These are phyloP conservation scores for Trichoderma pleuroti DNA, from an alignment of 2,329 filamentous ascomycete genomes.

Conservation along the genomic window DNA sequence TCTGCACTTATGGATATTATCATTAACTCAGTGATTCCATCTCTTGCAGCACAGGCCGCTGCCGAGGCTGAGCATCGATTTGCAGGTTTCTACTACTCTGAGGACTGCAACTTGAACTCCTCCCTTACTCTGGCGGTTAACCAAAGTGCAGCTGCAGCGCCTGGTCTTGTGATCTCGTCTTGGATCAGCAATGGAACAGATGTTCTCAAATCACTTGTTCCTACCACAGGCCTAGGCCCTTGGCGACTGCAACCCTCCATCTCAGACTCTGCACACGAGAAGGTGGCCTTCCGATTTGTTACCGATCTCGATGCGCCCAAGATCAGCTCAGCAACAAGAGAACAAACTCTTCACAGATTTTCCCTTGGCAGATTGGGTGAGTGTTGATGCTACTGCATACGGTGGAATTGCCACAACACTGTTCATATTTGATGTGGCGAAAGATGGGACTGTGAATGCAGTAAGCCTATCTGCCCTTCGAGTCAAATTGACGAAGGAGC, in stretches of 20 bases:
- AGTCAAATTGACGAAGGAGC: background rate
- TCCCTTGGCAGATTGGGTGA: background rate
- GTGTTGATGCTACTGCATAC: background rate
- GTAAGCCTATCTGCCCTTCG: background rate
- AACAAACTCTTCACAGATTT: background rate
- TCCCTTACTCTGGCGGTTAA: background rate
- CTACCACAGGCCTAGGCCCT: background rate
- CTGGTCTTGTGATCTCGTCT: background rate
- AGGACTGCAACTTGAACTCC: background rate
- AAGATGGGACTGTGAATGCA: background rate
- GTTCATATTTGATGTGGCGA: background rate
- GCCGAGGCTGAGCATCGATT: background rate
- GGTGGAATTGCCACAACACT: background rate
- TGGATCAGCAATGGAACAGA: background rate
- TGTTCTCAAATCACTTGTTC: background rate
- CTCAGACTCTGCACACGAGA: background rate
- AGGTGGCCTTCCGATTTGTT: background rate
- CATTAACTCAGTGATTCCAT: background rate
- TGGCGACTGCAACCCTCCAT: background rate
- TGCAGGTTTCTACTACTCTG: background rate
- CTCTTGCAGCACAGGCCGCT: background rate
- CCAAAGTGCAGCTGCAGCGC: background rate
- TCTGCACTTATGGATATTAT: background rate
- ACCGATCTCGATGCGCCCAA: background rate
- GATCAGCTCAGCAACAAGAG: background rate